These are phyloP conservation scores for Trypanosoma platydactyli DNA, from an alignment of 208 protist species.

Conservation along the genomic window DNA sequence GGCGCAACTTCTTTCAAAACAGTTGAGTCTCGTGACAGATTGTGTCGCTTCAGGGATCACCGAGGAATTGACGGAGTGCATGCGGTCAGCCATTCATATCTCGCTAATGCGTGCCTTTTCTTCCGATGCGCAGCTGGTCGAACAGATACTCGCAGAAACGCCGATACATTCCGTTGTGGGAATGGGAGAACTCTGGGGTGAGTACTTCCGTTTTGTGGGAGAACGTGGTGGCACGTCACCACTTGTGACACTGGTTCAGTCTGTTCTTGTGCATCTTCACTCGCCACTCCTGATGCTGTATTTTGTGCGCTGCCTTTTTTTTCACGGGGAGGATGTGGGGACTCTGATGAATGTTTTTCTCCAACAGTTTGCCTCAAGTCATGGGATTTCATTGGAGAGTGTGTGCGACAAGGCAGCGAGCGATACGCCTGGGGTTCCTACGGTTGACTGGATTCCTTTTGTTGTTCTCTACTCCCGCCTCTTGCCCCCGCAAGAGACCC, in stretches of 20 bases:
- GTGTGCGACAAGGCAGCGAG: background rate
- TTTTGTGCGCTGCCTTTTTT: constrained; percentile 15
- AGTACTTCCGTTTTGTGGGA: constrained; percentile 40
- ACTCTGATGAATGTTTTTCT: constrained; percentile 3
- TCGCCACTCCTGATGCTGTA: constrained; percentile 21
- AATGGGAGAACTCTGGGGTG: constrained; percentile 46
- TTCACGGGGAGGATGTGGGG: constrained; percentile 22
- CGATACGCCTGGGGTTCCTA: constrained; percentile 11
- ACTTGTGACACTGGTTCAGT: constrained; percentile 25
- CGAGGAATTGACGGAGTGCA: constrained; percentile 31
- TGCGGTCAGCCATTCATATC: constrained; percentile 49
- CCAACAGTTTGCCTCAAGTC: constrained; percentile 10
- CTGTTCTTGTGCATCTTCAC: constrained; percentile 18
- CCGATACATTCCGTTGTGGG: constrained; percentile 28
- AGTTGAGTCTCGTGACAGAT: constrained; percentile 32
- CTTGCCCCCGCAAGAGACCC: background rate
- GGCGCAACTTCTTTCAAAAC: constrained; percentile 36
- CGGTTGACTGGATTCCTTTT: constrained; percentile 33
- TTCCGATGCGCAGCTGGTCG: constrained; percentile 34
- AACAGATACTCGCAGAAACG: constrained; percentile 58
- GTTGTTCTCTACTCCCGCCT: constrained; percentile 30
- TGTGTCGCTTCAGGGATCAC: constrained; percentile 35
- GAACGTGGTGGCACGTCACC: constrained; percentile 37
- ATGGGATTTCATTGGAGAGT: constrained; percentile 16
- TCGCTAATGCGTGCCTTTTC: constrained; percentile 59